Evolutionary conservation across 164 flowering plant species (phyloP).

Genomic region (Brasenia schreberi): DNA sequence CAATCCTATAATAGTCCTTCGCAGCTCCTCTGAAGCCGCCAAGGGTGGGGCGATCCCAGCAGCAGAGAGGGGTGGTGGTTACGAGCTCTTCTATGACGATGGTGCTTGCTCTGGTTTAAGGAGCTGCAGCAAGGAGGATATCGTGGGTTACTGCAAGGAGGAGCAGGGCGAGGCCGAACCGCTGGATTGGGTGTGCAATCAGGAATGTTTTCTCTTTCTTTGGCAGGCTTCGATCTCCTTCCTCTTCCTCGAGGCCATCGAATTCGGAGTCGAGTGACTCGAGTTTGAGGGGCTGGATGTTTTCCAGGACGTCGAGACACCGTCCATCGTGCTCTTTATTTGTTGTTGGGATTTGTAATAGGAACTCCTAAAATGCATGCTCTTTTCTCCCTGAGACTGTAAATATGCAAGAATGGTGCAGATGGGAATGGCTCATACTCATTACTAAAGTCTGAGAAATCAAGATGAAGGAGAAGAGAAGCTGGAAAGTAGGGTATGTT

Average conservation of each 20-base stretch:
- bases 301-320: conserved; percentile 20
- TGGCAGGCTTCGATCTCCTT: conserved; percentile 14
- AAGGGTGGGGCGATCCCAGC: conserved; percentile 6
- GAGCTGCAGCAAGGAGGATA: conserved; percentile 37
- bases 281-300: background rate
- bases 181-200: conserved; percentile 35
- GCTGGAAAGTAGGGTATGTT: background rate
- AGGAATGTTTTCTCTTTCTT: conserved; percentile 35
- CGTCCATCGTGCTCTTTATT: conserved; percentile 19
- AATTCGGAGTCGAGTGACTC: background rate
- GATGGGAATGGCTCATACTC: background rate
- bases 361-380: background rate
- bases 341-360: background rate
- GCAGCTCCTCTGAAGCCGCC: conserved; percentile 28
- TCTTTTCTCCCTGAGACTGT: background rate
- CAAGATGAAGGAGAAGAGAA: background rate
- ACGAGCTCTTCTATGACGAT: conserved; percentile 66
- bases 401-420: background rate
- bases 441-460: background rate
- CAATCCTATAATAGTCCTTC: conserved; percentile 69
- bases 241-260: conserved; percentile 9
- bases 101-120: conserved; percentile 57
- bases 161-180: conserved; percentile 25
- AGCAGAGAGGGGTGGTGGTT: conserved; percentile 17
- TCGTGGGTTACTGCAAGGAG: conserved; percentile 29